Evolutionary conservation across 148 eudicot species (phyloP).

Genomic region (Amaranthus hypochondriacus): DNA sequence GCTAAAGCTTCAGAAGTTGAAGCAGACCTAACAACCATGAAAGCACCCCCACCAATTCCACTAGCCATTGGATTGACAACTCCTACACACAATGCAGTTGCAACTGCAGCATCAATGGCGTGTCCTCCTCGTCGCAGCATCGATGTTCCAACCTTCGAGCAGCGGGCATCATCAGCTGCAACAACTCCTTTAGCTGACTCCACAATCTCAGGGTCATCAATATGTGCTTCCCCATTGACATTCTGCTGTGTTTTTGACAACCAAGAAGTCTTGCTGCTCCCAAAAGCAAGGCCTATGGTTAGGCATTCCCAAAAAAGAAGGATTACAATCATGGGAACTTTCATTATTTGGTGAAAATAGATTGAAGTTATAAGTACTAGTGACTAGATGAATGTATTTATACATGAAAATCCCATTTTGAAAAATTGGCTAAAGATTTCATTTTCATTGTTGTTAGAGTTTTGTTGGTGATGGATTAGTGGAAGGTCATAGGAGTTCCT

Average conservation of each 20-base stretch:
- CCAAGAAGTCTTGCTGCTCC: conserved; percentile 25
- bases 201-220: conserved; percentile 30
- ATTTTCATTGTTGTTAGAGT: no score
- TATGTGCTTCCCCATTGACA: conserved; percentile 12
- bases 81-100: conserved; percentile 77
- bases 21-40: conserved; percentile 80
- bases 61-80: conserved; percentile 81
- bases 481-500: no score
- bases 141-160: conserved; percentile 78
- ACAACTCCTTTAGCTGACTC: conserved; percentile 71
- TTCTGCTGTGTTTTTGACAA: conserved; percentile 8
- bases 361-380: neutral
- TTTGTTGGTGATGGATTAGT: no score
- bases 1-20: conserved; percentile 50
- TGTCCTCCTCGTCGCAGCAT: conserved; percentile 73
- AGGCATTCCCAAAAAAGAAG: conserved; percentile 9
- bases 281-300: conserved; percentile 36
- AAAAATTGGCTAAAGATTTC: no score
- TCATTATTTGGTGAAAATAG: conserved; percentile 9
- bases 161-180: conserved; percentile 88
- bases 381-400: neutral
- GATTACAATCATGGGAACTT: neutral
- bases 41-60: conserved; percentile 93
- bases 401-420: no score
- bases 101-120: conserved; percentile 97